These are phyloP conservation scores for Monosporascus sp. DNA, from an alignment of 2,329 filamentous ascomycete species.

Conservation along the genomic window DNA sequence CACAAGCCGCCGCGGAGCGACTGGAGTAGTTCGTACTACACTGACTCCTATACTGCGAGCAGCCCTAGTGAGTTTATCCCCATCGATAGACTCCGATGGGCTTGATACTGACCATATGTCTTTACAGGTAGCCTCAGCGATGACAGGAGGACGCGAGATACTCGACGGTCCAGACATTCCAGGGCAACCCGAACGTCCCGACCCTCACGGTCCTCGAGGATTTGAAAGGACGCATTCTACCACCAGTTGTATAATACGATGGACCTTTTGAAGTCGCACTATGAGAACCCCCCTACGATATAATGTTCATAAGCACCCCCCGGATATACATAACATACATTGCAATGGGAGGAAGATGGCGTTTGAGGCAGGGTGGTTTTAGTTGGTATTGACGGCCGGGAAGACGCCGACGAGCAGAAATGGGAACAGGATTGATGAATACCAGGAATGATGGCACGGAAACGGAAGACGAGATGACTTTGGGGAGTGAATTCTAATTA, in stretches of 20 bases:
- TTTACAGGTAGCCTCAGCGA: slow-evolving; percentile 41
- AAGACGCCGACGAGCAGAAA: too few species aligned
- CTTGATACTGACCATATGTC: slow-evolving; percentile 20
- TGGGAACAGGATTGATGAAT: too few species aligned
- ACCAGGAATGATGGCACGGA: too few species aligned
- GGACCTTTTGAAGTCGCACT: neutral
- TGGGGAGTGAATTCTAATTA: too few species aligned
- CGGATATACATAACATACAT: neutral
- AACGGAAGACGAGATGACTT: too few species aligned
- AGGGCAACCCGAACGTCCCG: slow-evolving; percentile 18
- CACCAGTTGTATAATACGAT: neutral
- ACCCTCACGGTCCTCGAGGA: slow-evolving; percentile 16
- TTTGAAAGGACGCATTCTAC: neutral
- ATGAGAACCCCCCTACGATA: neutral
- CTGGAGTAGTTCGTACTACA: slow-evolving; percentile 46
- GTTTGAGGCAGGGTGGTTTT: neutral
- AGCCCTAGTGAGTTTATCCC: slow-evolving; percentile 45
- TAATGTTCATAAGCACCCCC: neutral
- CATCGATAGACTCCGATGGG: slow-evolving; percentile 16
- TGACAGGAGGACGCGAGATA: slow-evolving; percentile 34
- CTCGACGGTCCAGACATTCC: slow-evolving; percentile 27
- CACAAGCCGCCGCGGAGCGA: slow-evolving; percentile 36
- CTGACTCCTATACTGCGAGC: slow-evolving; percentile 47
- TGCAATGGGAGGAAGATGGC: neutral
- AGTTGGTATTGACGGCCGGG: neutral